Percentiles rank a stretch among this genome's conserved stretches.
phyloP scores from a whole-genome alignment of 2,329 filamentous ascomycete species.

The Scytalidium lignicola region DNA sequence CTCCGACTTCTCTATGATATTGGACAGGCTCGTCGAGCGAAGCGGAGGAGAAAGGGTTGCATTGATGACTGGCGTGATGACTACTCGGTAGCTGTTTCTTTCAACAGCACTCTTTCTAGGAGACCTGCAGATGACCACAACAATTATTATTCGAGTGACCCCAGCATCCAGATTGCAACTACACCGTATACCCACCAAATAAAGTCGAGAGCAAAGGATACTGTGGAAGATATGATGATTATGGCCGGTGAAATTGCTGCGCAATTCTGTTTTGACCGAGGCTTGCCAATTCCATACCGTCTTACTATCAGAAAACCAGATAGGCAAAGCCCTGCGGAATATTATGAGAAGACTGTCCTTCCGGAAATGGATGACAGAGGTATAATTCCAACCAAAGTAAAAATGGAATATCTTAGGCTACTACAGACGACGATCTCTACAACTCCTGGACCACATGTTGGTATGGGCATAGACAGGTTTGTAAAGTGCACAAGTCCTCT shows the following conservation, averaged over 20 bases:
- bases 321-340: conserved; percentile 19
- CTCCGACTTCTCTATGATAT: conserved; percentile 44
- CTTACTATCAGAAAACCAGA: conserved; percentile 21
- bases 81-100: conserved; percentile 10
- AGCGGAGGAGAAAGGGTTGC: conserved; percentile 11
- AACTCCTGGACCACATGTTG: conserved; percentile 49
- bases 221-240: conserved; percentile 51
- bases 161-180: conserved; percentile 18
- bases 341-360: conserved; percentile 13
- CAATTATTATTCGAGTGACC: conserved; percentile 15
- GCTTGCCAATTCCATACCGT: conserved; percentile 55
- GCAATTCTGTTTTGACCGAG: conserved; percentile 52
- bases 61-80: background rate
- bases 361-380: conserved; percentile 17
- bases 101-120: conserved; percentile 7
- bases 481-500: conserved; percentile 61
- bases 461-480: conserved; percentile 56
- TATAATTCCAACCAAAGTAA: conserved; percentile 5
- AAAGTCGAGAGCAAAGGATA: conserved; percentile 23
- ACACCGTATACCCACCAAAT: background rate
- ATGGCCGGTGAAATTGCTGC: conserved; percentile 58
- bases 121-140: background rate
- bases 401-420: conserved; percentile 26
- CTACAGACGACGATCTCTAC: conserved; percentile 40
- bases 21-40: conserved; percentile 31